Base-by-base conservation (phyloP, 2,329 filamentous ascomycete genomes). In the Alternaria dauci region DNA sequence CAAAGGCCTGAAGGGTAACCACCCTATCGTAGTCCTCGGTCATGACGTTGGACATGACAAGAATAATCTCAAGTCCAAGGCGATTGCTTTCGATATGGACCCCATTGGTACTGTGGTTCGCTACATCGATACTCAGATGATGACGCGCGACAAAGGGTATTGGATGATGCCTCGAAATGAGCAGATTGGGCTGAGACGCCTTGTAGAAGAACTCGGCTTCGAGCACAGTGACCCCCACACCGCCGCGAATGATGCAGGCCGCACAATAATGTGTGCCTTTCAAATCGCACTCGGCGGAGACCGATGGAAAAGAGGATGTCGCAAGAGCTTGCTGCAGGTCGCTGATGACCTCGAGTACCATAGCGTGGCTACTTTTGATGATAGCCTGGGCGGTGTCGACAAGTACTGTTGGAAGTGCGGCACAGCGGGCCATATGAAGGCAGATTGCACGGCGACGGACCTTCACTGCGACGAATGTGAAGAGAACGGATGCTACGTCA, bases 181-280 rank as follows among this genome's bases (percentile, higher is more conserved):
- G 9, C 55, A 61, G 7, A 64, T 70, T 11, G 65, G 69, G 0
- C 50, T 72, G 7, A 26, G 9, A 1, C 30, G 42, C 1, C 59
- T 71, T 8, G 63, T 63, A 3, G 26, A 46, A 9, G 30, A 43
- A 2, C 42, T 67, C 18, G 54, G 44, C 7, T 67, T 72, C n/a
- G 46, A 62, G 5, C 64, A 69, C 25, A 58, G 54, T 25, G 62
- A 73, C 28, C 12, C 64, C 6, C 71, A 73, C 48, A 71, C 70
- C 1, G 70, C 70, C 2, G 59, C 62, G 12, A 72, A 73, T 44
- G 70, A 72, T 36, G 61, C 51, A 0, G 71, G 62, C 2, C 62
- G 69, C 3, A 74, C 73, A 0, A 51, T 71, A 16, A 74, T 76
- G 20, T 61, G 46, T 4, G 73, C 66, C 0, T 56, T 75, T 6